Evolutionary conservation across 805 yeast genomes (phyloP).

Genomic region (Barnettozyma sp.): DNA sequence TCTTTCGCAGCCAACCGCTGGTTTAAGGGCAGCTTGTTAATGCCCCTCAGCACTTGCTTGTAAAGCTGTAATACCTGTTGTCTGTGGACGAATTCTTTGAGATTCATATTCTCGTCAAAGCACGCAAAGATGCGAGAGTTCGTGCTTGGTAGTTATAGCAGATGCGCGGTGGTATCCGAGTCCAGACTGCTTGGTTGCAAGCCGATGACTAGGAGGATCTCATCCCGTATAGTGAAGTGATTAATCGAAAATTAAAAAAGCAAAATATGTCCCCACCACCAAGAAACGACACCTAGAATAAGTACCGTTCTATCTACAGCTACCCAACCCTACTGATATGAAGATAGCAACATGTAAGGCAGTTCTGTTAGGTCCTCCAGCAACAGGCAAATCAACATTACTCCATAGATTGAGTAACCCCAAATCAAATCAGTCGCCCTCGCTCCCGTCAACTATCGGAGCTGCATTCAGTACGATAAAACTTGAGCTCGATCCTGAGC

Average conservation of each 20-base stretch:
- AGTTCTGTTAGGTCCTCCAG: constrained; percentile 54
- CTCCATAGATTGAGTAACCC: constrained; percentile 68
- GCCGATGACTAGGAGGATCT: no score
- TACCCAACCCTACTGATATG: not conserved
- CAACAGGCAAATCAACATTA: constrained; percentile 62
- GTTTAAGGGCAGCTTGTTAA: constrained; percentile 3
- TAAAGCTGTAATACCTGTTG: constrained; percentile 6
- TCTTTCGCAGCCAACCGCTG: constrained; percentile 2
- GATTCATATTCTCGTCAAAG: constrained; percentile 5
- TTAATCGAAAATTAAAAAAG: not conserved
- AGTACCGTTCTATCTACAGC: no score
- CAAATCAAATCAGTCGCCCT: constrained; percentile 45
- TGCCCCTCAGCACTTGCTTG: constrained; percentile 1
- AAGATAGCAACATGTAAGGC: constrained; percentile 5
- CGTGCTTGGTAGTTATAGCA: no score
- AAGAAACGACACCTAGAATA: no score
- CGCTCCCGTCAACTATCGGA: constrained; percentile 66
- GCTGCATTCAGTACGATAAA: constrained; percentile 77
- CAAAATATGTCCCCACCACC: no score
- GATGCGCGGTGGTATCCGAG: no score
- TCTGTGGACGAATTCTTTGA: constrained; percentile 8
- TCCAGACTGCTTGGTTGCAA: no score
- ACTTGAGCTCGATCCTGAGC: constrained; percentile 44
- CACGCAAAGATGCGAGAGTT: no score
- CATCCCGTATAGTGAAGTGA: no score